Conservation (phyloP, 257 asterid genomes). For the Fraxinus americana region DNA sequence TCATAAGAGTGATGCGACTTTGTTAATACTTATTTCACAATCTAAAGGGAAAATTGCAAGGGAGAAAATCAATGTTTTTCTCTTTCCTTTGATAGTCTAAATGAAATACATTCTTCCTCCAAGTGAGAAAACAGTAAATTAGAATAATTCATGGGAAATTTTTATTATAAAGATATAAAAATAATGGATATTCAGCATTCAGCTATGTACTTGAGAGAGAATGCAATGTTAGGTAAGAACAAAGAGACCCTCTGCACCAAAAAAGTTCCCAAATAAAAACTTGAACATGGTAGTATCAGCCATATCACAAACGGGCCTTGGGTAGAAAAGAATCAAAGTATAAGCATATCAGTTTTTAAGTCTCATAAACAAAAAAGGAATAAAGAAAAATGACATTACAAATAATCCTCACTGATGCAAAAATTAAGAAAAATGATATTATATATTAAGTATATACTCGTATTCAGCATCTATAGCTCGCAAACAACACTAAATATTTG, state of each 20-base stretch:
- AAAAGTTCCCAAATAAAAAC: neutral
- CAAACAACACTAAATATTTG: neutral
- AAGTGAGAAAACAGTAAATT: neutral
- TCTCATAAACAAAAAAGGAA: neutral
- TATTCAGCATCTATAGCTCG: neutral
- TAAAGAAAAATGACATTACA: neutral
- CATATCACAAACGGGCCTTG: neutral
- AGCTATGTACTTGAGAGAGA: constrained; percentile 6
- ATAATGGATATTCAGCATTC: constrained; percentile 3
- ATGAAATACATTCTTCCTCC: neutral
- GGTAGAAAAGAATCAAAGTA: neutral
- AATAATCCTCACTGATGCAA: neutral
- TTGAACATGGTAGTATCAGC: neutral
- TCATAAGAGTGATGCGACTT: neutral
- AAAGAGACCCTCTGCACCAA: neutral
- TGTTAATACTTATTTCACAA: neutral
- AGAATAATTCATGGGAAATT: neutral
- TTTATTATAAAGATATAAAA: neutral
- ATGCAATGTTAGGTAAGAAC: constrained; percentile 9
- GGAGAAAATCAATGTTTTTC: neutral
- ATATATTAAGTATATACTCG: neutral
- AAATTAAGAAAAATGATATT: too few relatives aligned
- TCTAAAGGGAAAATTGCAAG: neutral
- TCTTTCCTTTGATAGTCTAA: neutral
- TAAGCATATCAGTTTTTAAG: neutral